Conservation (phyloP, 805 yeast species). For the Saccharomycopsis sp. region DNA sequence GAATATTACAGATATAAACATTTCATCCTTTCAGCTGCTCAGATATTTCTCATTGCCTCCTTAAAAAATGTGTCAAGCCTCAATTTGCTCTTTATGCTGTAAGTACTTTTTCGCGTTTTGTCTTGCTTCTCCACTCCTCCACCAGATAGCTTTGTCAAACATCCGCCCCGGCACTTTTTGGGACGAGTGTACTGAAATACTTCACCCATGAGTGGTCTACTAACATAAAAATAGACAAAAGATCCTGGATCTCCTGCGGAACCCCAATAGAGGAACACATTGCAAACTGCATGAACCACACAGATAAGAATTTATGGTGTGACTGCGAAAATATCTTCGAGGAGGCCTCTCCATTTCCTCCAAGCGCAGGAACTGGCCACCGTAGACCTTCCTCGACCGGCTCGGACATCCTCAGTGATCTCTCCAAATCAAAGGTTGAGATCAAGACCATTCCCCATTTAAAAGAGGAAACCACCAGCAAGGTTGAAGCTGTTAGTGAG, state of each 20-base stretch:
- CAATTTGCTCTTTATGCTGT: conserved; percentile 17
- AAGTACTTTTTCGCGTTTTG: not conserved
- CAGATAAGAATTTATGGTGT: conserved; percentile 14
- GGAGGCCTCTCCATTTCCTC: conserved; percentile 12
- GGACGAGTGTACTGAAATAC: no score
- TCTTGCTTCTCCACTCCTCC: not conserved
- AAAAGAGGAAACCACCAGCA: not conserved
- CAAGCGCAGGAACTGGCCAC: conserved; percentile 17
- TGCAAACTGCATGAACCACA: conserved; percentile 5
- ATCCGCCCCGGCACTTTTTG: no score
- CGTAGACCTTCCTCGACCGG: conserved; percentile 9
- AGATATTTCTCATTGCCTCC: not conserved
- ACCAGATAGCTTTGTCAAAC: no score
- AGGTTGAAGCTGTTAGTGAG: not conserved
- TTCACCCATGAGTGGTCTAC: no score
- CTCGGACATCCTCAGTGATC: not conserved
- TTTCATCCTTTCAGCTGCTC: not conserved
- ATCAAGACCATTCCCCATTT: conserved; percentile 1
- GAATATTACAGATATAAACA: no score
- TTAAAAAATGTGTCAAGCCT: conserved; percentile 12
- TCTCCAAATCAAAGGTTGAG: not conserved
- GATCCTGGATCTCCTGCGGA: conserved; percentile 12
- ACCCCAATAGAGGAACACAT: conserved; percentile 8
- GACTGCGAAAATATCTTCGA: conserved; percentile 16
- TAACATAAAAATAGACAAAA: conserved; percentile 10